Evolutionary conservation across 139 green algal genomes (phyloP), one percentile per base, ranked within the genome.

Genomic region (Tetraselmis striata): DNA sequence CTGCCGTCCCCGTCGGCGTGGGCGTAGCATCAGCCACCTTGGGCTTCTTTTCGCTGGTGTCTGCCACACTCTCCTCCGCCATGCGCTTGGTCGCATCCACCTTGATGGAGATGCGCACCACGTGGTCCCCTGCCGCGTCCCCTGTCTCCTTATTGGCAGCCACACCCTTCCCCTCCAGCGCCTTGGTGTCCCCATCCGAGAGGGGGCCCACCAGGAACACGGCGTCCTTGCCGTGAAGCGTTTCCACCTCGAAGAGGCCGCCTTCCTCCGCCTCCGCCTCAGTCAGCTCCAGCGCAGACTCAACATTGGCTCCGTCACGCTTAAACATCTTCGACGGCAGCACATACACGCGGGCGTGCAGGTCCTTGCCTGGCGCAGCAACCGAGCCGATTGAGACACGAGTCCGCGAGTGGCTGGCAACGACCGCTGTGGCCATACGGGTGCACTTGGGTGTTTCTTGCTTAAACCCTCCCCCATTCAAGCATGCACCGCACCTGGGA

Each of bases 161-260:
- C 11, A 67, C 45, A 18, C 45, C 45, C 45, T 67, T 67, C 45
- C 75, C 27, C 45, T 80, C 29, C 18, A 84, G 75, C 28, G 30
- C 79, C 2, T 78, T 78, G 2, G 25, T 45, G 23, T 79, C 80
- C 1, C 80, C 80, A 18, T 24, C 23, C 1, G 79, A 76, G 28
- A 76, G 30, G 1, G 29, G 74, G 1, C 76, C 82, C 1, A 81
- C 82, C 0, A 81, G 22, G 23, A 77, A 85, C 22, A 78, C 25
- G 23, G 77, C 80, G n/a, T 85, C 82, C 30, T 28, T 78, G 23
- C 77, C 77, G 29, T 74, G 30, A 27, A 85, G 1, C 32, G 82
- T 85, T 31, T 85, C 76, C 24, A 85, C 82, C 5, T 85, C 82
- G 5, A 82, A 81, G 1, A 81, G 78, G 26, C 82, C 82, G 27